Conservation (phyloP, 495 filamentous ascomycete species). For the Trichoderma erinaceum region DNA sequence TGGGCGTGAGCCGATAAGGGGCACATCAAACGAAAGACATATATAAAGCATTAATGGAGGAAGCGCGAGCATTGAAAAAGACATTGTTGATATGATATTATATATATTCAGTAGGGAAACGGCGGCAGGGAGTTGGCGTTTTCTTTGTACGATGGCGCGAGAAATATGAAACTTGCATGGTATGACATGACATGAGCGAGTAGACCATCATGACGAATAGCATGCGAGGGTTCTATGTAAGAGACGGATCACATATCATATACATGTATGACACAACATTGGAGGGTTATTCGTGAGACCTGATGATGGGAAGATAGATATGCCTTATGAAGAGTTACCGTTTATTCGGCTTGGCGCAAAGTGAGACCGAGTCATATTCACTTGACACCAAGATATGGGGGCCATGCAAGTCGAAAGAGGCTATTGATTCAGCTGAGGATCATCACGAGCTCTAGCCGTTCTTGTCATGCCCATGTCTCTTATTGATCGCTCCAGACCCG, state of each 20-base stretch:
- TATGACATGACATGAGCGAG: conserved; percentile 5
- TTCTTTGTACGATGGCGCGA: conserved; percentile 11
- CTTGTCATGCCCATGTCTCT: neutral
- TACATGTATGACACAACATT: neutral
- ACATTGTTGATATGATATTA: conserved; percentile 6
- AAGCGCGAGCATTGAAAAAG: neutral
- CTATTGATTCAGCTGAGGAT: conserved; percentile 3
- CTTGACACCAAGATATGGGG: neutral
- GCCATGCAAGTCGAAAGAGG: neutral
- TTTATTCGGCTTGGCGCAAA: too few species aligned
- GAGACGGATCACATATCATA: neutral
- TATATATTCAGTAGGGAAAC: neutral
- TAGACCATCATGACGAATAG: neutral
- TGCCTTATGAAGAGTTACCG: neutral
- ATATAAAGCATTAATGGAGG: neutral
- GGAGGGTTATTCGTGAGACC: neutral
- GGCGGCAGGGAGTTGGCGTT: conserved; percentile 10
- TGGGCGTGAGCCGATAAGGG: conserved; percentile 17
- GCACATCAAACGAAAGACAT: neutral
- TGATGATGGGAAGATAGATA: neutral
- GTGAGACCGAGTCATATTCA: neutral
- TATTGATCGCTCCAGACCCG: neutral
- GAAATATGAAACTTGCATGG: conserved; percentile 2
- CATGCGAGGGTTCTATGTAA: conserved; percentile 1
- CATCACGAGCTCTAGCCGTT: neutral